Conservation (phyloP, 441 rosid species). For the Jatropha podagrica region DNA sequence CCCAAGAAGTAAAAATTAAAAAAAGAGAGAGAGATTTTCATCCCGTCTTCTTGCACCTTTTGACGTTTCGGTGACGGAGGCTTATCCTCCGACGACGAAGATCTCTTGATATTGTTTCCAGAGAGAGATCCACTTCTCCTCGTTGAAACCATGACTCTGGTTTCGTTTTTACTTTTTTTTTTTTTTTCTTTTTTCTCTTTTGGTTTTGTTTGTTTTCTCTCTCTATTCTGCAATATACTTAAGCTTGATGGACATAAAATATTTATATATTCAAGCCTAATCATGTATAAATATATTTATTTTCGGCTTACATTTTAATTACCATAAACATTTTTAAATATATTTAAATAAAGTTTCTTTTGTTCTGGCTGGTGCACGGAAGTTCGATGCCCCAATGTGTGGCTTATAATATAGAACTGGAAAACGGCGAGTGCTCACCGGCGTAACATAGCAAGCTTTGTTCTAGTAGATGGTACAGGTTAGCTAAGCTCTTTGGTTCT, state of each 20-base stretch:
- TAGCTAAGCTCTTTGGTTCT: not conserved
- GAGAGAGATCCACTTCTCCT: conserved; percentile 85
- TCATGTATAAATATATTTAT: not conserved
- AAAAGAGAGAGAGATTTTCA: not conserved
- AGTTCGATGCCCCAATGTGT: not conserved
- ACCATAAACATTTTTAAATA: not conserved
- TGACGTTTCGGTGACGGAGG: conserved; percentile 73
- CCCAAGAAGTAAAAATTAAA: not conserved
- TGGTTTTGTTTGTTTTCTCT: conserved; percentile 1
- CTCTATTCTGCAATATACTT: conserved; percentile 20
- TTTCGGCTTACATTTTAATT: not conserved
- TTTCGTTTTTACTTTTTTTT: not conserved
- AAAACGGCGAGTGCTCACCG: not conserved
- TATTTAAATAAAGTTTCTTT: not conserved
- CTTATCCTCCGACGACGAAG: conserved; percentile 70
- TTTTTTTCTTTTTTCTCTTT: too few relatives aligned
- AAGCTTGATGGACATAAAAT: not conserved
- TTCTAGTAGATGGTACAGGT: not conserved
- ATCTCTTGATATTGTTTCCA: conserved; percentile 59
- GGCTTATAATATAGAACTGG: not conserved
- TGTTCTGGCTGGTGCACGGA: conserved; percentile 10
- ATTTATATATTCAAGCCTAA: not conserved
- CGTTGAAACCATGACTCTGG: conserved; percentile 75
- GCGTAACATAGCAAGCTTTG: not conserved
- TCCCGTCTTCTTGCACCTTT: conserved; percentile 43